Conservation (phyloP, 768 basidiomycete species). For the Naganishia onofrii region DNA sequence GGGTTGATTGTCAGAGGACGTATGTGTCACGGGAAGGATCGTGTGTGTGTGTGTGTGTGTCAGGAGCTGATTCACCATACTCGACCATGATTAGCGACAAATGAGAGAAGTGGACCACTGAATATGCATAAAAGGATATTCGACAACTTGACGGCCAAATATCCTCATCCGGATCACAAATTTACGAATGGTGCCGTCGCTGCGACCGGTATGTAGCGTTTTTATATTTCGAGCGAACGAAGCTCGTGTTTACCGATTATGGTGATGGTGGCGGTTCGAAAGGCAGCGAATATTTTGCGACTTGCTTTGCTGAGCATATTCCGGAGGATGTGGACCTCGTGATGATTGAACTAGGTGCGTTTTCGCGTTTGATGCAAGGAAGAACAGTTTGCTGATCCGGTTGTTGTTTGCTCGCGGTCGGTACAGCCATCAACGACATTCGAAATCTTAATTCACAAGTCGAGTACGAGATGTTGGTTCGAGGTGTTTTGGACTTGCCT, state of each 20-base stretch:
- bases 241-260: no score
- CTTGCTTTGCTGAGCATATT: conserved; percentile 48
- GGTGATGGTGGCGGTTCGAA: no score
- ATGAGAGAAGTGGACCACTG: neutral
- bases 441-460: conserved; percentile 8
- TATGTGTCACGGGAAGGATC: no score
- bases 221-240: neutral
- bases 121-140: conserved; percentile 24
- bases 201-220: conserved; percentile 36
- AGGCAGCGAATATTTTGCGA: conserved; percentile 27
- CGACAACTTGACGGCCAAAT: conserved; percentile 18
- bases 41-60: no score
- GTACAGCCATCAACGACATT: conserved; percentile 21
- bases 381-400: no score
- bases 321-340: conserved; percentile 47
- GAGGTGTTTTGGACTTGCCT: conserved; percentile 41
- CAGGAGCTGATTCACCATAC: neutral
- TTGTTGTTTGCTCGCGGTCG: neutral
- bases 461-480: conserved; percentile 41
- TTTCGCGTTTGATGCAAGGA: no score
- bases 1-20: conserved; percentile 10
- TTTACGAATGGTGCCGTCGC: conserved; percentile 46
- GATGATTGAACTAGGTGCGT: conserved; percentile 42
- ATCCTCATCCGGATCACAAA: conserved; percentile 33
- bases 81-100: neutral